Conservation (phyloP, 495 filamentous ascomycete species). For the Podospora pseudoanserina region DNA sequence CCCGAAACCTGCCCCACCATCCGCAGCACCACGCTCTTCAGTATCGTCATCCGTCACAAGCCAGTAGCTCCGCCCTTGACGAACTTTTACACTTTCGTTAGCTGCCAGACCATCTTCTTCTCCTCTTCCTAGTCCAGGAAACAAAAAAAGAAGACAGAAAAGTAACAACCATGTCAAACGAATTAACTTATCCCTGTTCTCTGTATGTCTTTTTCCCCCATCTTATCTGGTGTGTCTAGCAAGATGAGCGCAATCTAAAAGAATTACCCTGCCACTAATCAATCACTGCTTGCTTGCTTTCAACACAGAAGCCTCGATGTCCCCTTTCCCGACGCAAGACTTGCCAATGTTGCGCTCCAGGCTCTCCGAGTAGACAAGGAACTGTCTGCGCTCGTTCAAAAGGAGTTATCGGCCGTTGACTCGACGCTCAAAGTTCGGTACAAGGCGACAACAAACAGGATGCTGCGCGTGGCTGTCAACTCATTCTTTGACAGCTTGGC, state of each 20-base stretch:
- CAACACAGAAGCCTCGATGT: constrained; percentile 65
- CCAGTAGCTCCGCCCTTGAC: constrained; percentile 9
- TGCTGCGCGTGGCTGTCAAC: constrained; percentile 95
- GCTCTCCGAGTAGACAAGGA: constrained; percentile 84
- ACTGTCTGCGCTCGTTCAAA: constrained; percentile 75
- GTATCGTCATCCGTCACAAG: constrained; percentile 11
- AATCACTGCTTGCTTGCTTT: constrained; percentile 13
- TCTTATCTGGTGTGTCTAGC: neutral
- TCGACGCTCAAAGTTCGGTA: constrained; percentile 72
- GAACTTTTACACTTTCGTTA: neutral
- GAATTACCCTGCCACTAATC: constrained; percentile 12
- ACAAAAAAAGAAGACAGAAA: neutral
- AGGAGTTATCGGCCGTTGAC: constrained; percentile 54
- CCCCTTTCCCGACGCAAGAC: constrained; percentile 76
- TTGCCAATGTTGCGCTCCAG: constrained; percentile 72
- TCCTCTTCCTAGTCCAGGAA: neutral
- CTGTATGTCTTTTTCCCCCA: constrained; percentile 12
- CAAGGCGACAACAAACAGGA: constrained; percentile 85
- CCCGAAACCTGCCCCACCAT: constrained; percentile 6
- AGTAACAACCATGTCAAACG: constrained; percentile 15
- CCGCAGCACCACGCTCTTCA: neutral
- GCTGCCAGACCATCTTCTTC: neutral
- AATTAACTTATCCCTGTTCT: constrained; percentile 16
- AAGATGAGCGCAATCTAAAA: constrained; percentile 2
- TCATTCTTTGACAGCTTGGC: constrained; percentile 93